Evolutionary conservation across 768 basidiomycete species (phyloP), one percentile per base, ranked within the genome.

Genomic region (Phanerodontia chrysosporium): DNA sequence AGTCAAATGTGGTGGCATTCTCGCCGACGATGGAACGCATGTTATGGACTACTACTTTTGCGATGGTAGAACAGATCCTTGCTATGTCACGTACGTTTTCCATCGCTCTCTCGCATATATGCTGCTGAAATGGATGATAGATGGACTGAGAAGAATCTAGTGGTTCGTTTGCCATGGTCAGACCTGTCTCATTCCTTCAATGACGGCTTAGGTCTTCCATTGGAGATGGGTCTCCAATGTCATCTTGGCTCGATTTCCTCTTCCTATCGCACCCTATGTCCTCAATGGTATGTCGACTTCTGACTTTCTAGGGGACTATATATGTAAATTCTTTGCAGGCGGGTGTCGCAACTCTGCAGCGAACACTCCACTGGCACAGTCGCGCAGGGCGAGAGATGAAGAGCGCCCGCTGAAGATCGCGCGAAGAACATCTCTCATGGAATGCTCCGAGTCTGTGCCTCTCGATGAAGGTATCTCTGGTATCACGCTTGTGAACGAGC

Each of bases 1-100:
- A 62, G 61, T 56, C 25, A 27, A 45, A 7, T 25, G 59, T 42
- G 62, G 62, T 10, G 62, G 62, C 1, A 62, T 27, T 3, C 29
- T 51, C 29, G 28, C 21, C 5, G 46, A 21, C 9, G 30, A 59
- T 14, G 13, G 30, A 0, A 25, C 27, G 16, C 21, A 14, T 22
- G 24, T 18, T 1, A 35, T 29, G 4, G 54, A 55, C 10, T 63
- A 59, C 29, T 32, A 45, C 14, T 63, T 63, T 30, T 63, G 62
- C 54, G 24, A 29, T 21, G 58, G 58, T 0, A 27, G 36, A 13
- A 53, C 35, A 12, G 62, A 63, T 22, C 39, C 55, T 21, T 63
- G 62, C 49, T 49, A 32, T n/a, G 16, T 48, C 10, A 39, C 32
- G 56, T 57, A 22, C 14, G 56, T 49, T 6, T 18, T 30, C 25